A percentile compares a stretch with the other conserved stretches of the same genome.
Evolutionary conservation across 1,284 basidiomycete genomes (phyloP).

Genomic region (Ceratobasidium sp.): DNA sequence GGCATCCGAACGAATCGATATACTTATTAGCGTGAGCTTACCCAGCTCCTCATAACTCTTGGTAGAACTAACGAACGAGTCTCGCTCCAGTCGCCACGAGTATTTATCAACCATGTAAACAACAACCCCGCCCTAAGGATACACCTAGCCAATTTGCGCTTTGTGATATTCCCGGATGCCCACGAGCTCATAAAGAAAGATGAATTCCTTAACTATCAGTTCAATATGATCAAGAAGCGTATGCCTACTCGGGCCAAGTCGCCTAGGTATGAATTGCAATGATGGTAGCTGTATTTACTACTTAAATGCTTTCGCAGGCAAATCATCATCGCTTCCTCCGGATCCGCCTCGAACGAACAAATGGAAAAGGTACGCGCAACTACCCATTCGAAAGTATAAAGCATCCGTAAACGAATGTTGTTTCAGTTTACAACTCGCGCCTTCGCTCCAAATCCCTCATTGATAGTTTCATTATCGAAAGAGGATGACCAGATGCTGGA

Average conservation of each 20-base stretch:
- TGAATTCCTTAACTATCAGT: conserved; percentile 22
- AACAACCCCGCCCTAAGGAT: conserved; percentile 8
- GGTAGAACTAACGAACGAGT: neutral
- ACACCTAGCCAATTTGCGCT: conserved; percentile 9
- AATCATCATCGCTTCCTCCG: conserved; percentile 18
- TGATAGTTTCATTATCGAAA: neutral
- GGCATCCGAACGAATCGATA: conserved; percentile 32
- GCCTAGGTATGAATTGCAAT: conserved; percentile 15
- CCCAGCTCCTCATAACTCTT: neutral
- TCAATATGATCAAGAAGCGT: conserved; percentile 34
- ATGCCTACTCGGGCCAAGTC: conserved; percentile 27
- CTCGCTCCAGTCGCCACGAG: conserved; percentile 24
- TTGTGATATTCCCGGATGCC: conserved; percentile 24
- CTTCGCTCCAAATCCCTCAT: neutral
- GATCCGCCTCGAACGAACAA: neutral
- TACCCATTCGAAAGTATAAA: neutral
- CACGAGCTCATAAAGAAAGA: conserved; percentile 29
- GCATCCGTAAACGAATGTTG: neutral
- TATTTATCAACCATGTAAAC: conserved; percentile 41
- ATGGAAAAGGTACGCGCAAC: conserved; percentile 12
- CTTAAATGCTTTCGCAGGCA: neutral
- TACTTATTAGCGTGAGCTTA: conserved; percentile 21
- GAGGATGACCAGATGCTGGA: neutral
- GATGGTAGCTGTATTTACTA: neutral
- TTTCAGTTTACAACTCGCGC: conserved; percentile 3